These are phyloP conservation scores for Melastoma malabathricum DNA, from an alignment of 345 rosid species.

Conservation along the genomic window DNA sequence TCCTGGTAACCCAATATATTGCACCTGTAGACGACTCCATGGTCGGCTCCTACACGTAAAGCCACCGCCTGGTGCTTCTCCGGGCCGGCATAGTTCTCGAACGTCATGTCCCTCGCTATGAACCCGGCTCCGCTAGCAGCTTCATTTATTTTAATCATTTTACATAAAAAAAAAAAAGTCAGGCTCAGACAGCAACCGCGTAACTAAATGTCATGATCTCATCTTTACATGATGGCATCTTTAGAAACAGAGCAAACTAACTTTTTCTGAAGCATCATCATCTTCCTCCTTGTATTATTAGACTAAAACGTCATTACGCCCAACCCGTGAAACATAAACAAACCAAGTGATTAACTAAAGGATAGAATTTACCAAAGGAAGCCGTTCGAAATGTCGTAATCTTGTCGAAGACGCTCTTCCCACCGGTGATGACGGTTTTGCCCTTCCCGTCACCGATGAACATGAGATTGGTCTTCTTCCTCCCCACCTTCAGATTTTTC, in stretches of 20 bases:
- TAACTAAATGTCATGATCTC: neutral
- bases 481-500: slow-evolving; percentile 62
- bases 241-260: too few species aligned
- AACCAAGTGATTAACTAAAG: neutral
- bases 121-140: slow-evolving; percentile 93
- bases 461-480: slow-evolving; percentile 79
- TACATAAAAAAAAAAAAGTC: neutral
- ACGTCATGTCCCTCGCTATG: slow-evolving; percentile 86
- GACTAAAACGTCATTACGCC: neutral
- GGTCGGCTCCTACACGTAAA: slow-evolving; percentile 89
- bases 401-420: slow-evolving; percentile 41
- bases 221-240: too few species aligned
- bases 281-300: too few species aligned
- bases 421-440: slow-evolving; percentile 54
- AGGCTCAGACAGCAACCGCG: neutral
- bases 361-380: slow-evolving; percentile 46
- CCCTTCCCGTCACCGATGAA: slow-evolving; percentile 90
- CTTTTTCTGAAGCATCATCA: too few species aligned
- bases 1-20: slow-evolving; percentile 72
- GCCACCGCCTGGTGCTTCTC: slow-evolving; percentile 94
- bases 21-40: slow-evolving; percentile 73
- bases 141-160: slow-evolving; percentile 7
- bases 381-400: slow-evolving; percentile 93
- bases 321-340: neutral
- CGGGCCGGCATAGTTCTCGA: slow-evolving; percentile 84